phyloP scores from a whole-genome alignment of 1,139 yeast species.

The Yamadazyma dendronema region DNA sequence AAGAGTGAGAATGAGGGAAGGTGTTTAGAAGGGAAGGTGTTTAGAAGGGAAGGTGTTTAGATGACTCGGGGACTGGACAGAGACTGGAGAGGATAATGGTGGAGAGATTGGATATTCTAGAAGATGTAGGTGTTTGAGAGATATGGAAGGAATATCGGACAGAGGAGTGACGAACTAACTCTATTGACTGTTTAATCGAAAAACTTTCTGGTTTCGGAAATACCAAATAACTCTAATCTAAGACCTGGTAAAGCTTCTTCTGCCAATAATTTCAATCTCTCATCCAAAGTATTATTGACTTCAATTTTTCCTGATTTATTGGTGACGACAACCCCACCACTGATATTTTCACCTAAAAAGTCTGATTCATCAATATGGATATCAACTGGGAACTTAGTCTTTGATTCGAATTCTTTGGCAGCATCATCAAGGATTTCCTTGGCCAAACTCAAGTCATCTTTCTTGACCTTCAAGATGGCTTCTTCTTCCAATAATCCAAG shows the following conservation, averaged over 20 bases:
- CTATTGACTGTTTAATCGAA: constrained; percentile 74
- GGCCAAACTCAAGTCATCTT: constrained; percentile 64
- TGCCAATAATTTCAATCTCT: constrained; percentile 79
- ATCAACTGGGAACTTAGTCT: constrained; percentile 50
- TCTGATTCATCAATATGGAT: constrained; percentile 54
- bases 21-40: too few relatives aligned
- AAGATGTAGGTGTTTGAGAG: too few relatives aligned
- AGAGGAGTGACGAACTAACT: too few relatives aligned
- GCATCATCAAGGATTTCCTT: constrained; percentile 64
- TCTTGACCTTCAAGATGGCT: constrained; percentile 65
- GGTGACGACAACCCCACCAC: constrained; percentile 83
- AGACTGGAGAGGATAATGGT: too few relatives aligned
- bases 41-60: too few relatives aligned
- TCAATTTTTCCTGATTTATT: constrained; percentile 80
- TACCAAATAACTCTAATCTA: constrained; percentile 87
- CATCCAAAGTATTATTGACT: constrained; percentile 89
- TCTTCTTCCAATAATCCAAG: constrained; percentile 70
- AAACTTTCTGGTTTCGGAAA: constrained; percentile 83
- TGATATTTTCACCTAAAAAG: constrained; percentile 57
- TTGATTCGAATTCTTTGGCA: constrained; percentile 58
- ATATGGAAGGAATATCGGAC: too few relatives aligned
- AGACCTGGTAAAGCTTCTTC: constrained; percentile 91
- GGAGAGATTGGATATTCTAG: too few relatives aligned
- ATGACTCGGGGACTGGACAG: too few relatives aligned
- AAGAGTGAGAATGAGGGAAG: too few relatives aligned